Base-by-base conservation (phyloP, 768 basidiomycete genomes). In the Dioszegia crocea region DNA sequence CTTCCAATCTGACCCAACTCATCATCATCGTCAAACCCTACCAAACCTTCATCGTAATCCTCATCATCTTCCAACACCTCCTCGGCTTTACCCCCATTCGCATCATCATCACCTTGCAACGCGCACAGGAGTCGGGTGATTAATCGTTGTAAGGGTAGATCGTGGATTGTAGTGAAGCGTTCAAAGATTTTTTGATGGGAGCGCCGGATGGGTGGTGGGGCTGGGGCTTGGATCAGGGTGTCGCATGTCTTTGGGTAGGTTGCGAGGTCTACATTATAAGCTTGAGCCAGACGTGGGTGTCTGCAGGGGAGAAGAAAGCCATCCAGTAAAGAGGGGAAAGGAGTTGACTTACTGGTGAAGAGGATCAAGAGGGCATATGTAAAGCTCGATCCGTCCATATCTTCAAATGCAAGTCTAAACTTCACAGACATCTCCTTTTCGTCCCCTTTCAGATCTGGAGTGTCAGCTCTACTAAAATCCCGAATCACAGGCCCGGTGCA, bases 51-150 rank as follows among this genome's bases (percentile, higher is more conserved):
- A 44, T 57, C 56, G 14, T 62, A 62, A 9, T 66, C 68, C 33
- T 64, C 61, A 23, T 66, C 63, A 16, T 19, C n/a, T 33, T 49
- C 59, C 21, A 21, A 31, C n/a, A 24, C 45, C 11, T 63, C 59
- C 3, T 44, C 31, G 1, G 59, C 44, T 4, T 29, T 29, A 0
- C 68, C 63, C 6, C 65, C 68, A 38, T 56, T 58, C 11, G 63
- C 65, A n/a, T 70, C 65, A 36, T 70, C 65, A 31, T 70, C 68
- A 3, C 68, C 68, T 55, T 70, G 68, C 14, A 70, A 39, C 8
- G 65, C 61, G 17, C 43, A 50, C 10, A 70, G 29, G 11, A 70
- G 16, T 24, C 47, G 51, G 4, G 31, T 24, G 2, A 70, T 39
- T 1, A 70, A 50, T 1, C 43, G 23, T 4, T 43, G n/a, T 3